phyloP scores from a whole-genome alignment of 2,329 filamentous ascomycete species.

The Beauveria rudraprayagi region DNA sequence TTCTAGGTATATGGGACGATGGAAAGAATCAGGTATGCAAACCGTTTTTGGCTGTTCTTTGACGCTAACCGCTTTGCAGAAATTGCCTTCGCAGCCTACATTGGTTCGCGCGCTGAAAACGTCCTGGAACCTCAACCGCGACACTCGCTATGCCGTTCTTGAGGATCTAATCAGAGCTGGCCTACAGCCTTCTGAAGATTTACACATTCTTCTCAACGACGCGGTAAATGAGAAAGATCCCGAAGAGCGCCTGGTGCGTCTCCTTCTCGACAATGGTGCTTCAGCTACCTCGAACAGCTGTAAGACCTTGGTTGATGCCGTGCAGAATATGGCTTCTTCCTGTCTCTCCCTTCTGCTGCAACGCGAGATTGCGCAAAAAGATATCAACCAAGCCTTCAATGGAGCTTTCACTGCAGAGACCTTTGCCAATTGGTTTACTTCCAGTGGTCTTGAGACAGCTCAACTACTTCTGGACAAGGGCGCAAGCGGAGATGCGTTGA shows the following conservation, averaged over 20 bases:
- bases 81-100: conserved; percentile 38
- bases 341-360: conserved; percentile 36
- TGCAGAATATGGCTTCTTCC: conserved; percentile 29
- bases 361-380: conserved; percentile 30
- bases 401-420: conserved; percentile 35
- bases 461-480: conserved; percentile 42
- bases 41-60: conserved; percentile 2
- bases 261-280: conserved; percentile 43
- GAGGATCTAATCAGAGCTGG: conserved; percentile 45
- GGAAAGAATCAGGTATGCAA: conserved; percentile 32
- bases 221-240: conserved; percentile 46
- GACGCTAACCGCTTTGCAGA: conserved; percentile 22
- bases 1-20: conserved; percentile 39
- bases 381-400: conserved; percentile 38
- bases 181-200: conserved; percentile 37
- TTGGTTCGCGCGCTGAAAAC: conserved; percentile 45
- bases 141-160: conserved; percentile 40
- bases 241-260: conserved; percentile 36
- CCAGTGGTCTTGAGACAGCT: conserved; percentile 38
- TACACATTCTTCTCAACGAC: conserved; percentile 42
- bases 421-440: conserved; percentile 37
- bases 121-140: conserved; percentile 41
- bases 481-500: conserved; percentile 37
- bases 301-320: conserved; percentile 43
- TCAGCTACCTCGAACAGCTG: conserved; percentile 44